Evolutionary conservation across 73 alveolate species (phyloP).

Genomic region (Paramecium pentaurelia): DNA sequence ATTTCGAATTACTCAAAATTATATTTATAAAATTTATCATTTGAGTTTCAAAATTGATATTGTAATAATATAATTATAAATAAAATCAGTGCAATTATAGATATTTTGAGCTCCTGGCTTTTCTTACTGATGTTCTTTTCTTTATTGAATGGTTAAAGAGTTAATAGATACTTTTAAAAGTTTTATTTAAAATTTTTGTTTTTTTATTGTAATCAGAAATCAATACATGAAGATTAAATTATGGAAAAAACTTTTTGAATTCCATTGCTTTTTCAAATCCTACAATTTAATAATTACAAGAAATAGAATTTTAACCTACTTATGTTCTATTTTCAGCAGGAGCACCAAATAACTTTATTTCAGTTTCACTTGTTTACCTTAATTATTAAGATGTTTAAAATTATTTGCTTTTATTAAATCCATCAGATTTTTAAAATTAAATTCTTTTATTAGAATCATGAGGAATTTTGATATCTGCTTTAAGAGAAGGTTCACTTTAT

Average conservation of each 20-base stretch:
- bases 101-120: background rate
- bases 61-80: background rate
- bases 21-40: too few species aligned
- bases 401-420: background rate
- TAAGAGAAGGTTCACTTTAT: background rate
- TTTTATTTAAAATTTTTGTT: background rate
- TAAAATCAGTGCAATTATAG: background rate
- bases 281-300: background rate
- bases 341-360: background rate
- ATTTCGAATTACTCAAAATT: too few species aligned
- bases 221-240: background rate
- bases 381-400: background rate
- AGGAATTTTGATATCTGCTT: background rate
- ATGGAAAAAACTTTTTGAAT: background rate
- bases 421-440: background rate
- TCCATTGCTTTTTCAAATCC: background rate
- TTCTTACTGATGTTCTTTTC: background rate
- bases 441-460: background rate
- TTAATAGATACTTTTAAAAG: background rate
- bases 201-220: background rate
- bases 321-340: background rate
- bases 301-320: background rate
- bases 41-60: too few species aligned
- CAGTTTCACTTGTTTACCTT: background rate
- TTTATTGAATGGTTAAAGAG: background rate